These are phyloP conservation scores for Diplodia mutila DNA, from an alignment of 2,329 filamentous ascomycete species.

Conservation along the genomic window DNA sequence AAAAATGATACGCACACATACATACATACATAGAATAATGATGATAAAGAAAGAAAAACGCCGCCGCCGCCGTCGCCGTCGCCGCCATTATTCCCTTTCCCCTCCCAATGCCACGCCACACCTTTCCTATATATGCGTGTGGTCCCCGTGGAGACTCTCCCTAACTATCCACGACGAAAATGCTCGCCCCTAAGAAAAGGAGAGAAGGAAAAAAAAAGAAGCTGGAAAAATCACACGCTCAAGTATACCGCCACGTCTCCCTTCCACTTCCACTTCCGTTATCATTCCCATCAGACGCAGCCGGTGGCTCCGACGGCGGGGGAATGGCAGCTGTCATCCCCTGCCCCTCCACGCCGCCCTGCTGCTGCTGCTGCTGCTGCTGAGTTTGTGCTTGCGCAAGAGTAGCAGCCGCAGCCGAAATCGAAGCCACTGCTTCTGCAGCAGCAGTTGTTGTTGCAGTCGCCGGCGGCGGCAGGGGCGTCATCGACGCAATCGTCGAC, in stretches of 20 bases:
- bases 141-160: no score
- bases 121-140: no score
- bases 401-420: neutral
- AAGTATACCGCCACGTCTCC: constrained; percentile 28
- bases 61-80: no score
- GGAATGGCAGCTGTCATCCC: neutral
- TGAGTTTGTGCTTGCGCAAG: no score
- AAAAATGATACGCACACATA: neutral
- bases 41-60: neutral
- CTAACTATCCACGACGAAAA: no score
- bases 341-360: neutral
- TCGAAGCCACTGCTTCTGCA: neutral
- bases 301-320: neutral
- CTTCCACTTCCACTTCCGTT: constrained; percentile 6
- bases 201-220: neutral
- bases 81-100: no score
- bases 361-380: no score
- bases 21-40: neutral
- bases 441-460: neutral
- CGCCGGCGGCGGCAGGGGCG: neutral
- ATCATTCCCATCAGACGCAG: neutral
- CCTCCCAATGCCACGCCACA: no score
- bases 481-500: neutral
- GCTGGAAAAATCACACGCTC: neutral
- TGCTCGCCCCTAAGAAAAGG: no score